Conservation (phyloP, 2,329 filamentous ascomycete genomes). For the Penicillium sp. region DNA sequence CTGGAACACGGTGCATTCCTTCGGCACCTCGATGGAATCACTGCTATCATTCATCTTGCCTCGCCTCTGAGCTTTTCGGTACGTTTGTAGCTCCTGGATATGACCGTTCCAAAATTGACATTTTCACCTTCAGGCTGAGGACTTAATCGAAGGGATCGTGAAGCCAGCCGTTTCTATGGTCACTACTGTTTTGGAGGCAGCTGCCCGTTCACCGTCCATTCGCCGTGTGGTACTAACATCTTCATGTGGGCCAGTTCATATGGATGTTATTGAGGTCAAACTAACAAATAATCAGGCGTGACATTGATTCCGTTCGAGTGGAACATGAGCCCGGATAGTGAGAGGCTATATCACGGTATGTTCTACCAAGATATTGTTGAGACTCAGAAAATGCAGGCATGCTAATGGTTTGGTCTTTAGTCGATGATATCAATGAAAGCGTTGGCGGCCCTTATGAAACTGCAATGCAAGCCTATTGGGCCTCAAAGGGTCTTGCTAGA, state of each 20-base stretch:
- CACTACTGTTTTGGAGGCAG: slow-evolving; percentile 6
- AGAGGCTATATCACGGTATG: slow-evolving; percentile 13
- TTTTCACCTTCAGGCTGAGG: not conserved
- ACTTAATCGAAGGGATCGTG: not conserved
- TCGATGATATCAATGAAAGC: not conserved
- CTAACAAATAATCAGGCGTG: slow-evolving; percentile 9
- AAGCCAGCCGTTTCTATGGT: slow-evolving; percentile 6
- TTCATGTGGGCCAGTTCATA: not conserved
- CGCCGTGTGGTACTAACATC: not conserved
- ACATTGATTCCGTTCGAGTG: slow-evolving; percentile 24
- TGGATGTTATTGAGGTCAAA: not conserved
- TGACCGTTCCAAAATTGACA: too few species aligned
- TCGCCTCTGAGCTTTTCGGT: too few species aligned
- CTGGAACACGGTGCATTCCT: too few species aligned
- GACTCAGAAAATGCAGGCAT: too few species aligned
- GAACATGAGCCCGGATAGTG: slow-evolving; percentile 14
- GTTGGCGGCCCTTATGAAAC: slow-evolving; percentile 2
- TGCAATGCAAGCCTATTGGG: slow-evolving; percentile 32
- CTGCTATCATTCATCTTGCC: too few species aligned
- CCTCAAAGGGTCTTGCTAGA: slow-evolving; percentile 30
- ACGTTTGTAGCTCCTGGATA: too few species aligned
- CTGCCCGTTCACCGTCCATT: not conserved
- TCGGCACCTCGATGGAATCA: too few species aligned
- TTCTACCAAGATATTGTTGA: too few species aligned
- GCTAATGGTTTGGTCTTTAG: not conserved